A percentile compares a stretch with the other conserved stretches of the same genome.
These are phyloP conservation scores for Rutstroemia sydowiana DNA, from an alignment of 2,329 filamentous ascomycete genomes.

Conservation along the genomic window DNA sequence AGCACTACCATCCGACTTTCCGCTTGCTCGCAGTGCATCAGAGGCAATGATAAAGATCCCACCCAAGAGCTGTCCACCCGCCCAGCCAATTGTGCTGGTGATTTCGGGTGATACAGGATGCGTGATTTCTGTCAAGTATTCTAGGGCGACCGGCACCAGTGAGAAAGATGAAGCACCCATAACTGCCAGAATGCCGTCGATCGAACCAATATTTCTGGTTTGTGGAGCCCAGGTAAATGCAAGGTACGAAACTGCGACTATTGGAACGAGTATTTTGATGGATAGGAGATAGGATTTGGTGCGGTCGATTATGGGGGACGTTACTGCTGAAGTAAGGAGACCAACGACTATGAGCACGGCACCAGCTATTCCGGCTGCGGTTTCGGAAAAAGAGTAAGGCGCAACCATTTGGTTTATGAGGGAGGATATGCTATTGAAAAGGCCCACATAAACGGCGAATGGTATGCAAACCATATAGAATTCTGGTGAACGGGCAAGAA, in stretches of 20 bases:
- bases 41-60: conserved; percentile 78
- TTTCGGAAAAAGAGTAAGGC: conserved; percentile 78
- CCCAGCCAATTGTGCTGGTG: conserved; percentile 77
- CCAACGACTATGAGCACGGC: conserved; percentile 86
- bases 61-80: conserved; percentile 76
- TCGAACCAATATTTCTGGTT: conserved; percentile 48
- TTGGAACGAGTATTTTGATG: conserved; percentile 66
- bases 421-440: conserved; percentile 88
- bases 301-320: conserved; percentile 75
- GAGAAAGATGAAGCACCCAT: conserved; percentile 75
- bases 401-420: conserved; percentile 84
- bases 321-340: conserved; percentile 66
- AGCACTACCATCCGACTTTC: conserved; percentile 31
- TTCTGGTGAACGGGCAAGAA: conserved; percentile 54
- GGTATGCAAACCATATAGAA: conserved; percentile 76
- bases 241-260: conserved; percentile 68
- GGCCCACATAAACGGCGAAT: conserved; percentile 79
- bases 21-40: conserved; percentile 57
- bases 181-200: conserved; percentile 67
- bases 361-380: conserved; percentile 81
- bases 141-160: conserved; percentile 75
- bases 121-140: conserved; percentile 80
- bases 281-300: conserved; percentile 71
- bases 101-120: conserved; percentile 84
- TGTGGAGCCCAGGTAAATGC: conserved; percentile 73